A percentile compares a stretch with the other conserved stretches of the same genome.
phyloP scores from a whole-genome alignment of 1,284 basidiomycete species.

The Pulchroboletus neoregius region DNA sequence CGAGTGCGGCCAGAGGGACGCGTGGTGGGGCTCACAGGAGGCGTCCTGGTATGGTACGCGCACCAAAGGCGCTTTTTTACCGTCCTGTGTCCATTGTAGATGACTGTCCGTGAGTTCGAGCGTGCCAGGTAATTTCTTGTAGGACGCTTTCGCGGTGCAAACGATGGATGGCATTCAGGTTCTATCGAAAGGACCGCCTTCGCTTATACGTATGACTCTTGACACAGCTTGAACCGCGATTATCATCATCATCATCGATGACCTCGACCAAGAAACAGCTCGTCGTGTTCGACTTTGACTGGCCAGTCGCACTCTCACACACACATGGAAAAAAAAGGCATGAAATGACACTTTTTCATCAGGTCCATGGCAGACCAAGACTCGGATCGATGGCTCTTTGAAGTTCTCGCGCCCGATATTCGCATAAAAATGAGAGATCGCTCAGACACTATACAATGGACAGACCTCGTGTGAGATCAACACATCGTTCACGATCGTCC shows the following conservation, averaged over 20 bases:
- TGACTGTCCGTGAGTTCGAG: constrained; percentile 65
- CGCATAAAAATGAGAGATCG: constrained; percentile 79
- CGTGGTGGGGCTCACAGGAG: constrained; percentile 48
- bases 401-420: constrained; percentile 83
- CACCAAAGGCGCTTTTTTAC: constrained; percentile 55
- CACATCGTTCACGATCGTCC: background rate
- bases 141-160: constrained; percentile 70
- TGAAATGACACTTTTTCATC: constrained; percentile 1
- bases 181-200: background rate
- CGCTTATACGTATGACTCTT: too few species aligned
- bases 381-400: constrained; percentile 94
- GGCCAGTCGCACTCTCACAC: too few species aligned
- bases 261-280: constrained; percentile 63
- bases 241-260: constrained; percentile 26
- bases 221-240: too few species aligned
- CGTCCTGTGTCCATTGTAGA: constrained; percentile 72
- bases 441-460: constrained; percentile 72
- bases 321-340: too few species aligned
- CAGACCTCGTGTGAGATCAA: constrained; percentile 81
- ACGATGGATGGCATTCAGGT: constrained; percentile 43
- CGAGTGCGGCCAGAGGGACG: background rate
- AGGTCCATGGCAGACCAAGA: constrained; percentile 95
- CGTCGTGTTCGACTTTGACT: constrained; percentile 97
- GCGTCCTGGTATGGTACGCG: constrained; percentile 58
- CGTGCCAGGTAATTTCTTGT: constrained; percentile 72